These are phyloP conservation scores for Tephrocybe sp. DNA, from an alignment of 768 basidiomycete genomes.

Conservation along the genomic window DNA sequence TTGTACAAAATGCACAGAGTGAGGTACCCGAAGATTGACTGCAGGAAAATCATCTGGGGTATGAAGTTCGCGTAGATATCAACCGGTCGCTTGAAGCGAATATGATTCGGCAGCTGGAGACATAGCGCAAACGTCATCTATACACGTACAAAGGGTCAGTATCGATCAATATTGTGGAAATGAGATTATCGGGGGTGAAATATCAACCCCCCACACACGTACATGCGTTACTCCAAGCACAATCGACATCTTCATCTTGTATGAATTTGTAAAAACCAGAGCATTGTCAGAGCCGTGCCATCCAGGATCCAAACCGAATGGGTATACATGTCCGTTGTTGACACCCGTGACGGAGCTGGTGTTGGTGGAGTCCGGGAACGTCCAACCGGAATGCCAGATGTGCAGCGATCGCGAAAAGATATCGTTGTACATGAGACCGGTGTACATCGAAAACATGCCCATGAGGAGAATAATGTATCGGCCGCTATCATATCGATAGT, in stretches of 20 bases:
- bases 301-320: slow-evolving; percentile 90
- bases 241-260: slow-evolving; percentile 99
- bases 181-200: slow-evolving; percentile 8
- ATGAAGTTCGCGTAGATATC: slow-evolving; percentile 96
- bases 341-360: slow-evolving; percentile 45
- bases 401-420: slow-evolving; percentile 93
- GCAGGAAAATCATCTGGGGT: slow-evolving; percentile 96
- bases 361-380: slow-evolving; percentile 53
- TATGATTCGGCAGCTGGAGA: slow-evolving; percentile 92
- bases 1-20: slow-evolving; percentile 95
- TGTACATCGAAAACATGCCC: slow-evolving; percentile 97
- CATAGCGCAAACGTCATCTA: slow-evolving; percentile 99
- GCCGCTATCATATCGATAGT: slow-evolving; percentile 55
- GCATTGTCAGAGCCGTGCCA: slow-evolving; percentile 95
- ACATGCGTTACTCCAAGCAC: slow-evolving; percentile 96
- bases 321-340: slow-evolving; percentile 73
- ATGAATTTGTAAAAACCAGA: slow-evolving; percentile 94
- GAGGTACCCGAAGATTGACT: slow-evolving; percentile 97
- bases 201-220: slow-evolving; percentile 26
- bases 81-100: slow-evolving; percentile 84
- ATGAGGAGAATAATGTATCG: slow-evolving; percentile 98
- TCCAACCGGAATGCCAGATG: slow-evolving; percentile 88
- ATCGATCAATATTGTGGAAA: background rate
- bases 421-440: slow-evolving; percentile 98
- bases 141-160: slow-evolving; percentile 1